Evolutionary conservation across 768 basidiomycete species (phyloP), one percentile per base, ranked within the genome.

Genomic region (Pisolithus albus): DNA sequence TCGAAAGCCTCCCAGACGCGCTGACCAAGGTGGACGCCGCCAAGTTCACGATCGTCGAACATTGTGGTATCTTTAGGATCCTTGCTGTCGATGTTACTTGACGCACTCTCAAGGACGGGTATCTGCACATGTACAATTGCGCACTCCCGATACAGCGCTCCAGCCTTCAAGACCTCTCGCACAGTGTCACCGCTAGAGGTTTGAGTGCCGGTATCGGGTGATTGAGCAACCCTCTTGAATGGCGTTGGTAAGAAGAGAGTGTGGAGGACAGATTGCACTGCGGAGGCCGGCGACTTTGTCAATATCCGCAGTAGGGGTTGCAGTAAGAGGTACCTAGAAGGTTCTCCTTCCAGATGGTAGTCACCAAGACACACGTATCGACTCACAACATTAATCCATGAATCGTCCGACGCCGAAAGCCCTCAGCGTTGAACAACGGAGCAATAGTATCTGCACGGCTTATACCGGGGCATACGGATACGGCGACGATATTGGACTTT

Each of bases 231-330:
- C 38, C 75, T 69, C 65, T 87, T 88, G 70, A 87, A 83, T 3
- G 87, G 86, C 3, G 85, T 88, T 1, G 88, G 88, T 15, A 91
- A 76, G 64, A 88, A 92, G 13, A 95, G 77, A 0, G 78, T 84
- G 54, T 92, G 92, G 3, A 93, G 67, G n/a, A 92, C 72, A 3
- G 82, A 77, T 62, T 95, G 88, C n/a, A 87, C 70, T 0, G 84
- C 71, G 7, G 80, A 70, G 3, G 55, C 62, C 1, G 88, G 77
- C 0, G 84, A 80, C 59, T 93, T 93, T 5, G 83, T 79, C 57
- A 88, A 64, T 40, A 93, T 58, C 23, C 82, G 72, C 16, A 91
- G 69, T 5, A 91, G 40, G 0, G 89, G 90, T 52, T 83, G 82
- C 7, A 83, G 58, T 5, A 84, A 4, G 34, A 88, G 54, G 59